phyloP scores from a whole-genome alignment of 257 asterid genomes.

The Scutellaria galericulata region DNA sequence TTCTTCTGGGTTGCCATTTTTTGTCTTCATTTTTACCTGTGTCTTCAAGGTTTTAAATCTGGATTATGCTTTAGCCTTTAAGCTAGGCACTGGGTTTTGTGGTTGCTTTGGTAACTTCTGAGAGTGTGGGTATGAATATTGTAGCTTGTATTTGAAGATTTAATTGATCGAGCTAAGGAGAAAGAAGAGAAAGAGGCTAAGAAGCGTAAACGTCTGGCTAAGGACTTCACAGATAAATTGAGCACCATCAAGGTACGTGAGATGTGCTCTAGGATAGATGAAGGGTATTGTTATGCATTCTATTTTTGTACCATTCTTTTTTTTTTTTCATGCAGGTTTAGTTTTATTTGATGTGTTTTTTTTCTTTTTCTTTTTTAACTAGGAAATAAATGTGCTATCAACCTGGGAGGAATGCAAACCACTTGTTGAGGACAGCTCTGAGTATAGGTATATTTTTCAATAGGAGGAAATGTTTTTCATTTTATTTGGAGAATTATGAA shows the following conservation, averaged over 20 bases:
- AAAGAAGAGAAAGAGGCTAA: constrained; percentile 95
- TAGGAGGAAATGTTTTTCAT: constrained; percentile 25
- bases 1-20: constrained; percentile 8
- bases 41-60: constrained; percentile 17
- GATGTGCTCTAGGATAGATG: constrained; percentile 33
- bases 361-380: background rate
- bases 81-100: constrained; percentile 2
- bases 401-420: constrained; percentile 89
- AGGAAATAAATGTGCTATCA: constrained; percentile 80
- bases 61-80: constrained; percentile 3
- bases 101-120: constrained; percentile 18
- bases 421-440: constrained; percentile 82
- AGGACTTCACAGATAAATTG: constrained; percentile 80
- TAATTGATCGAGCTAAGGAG: constrained; percentile 91
- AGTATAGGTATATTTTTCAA: constrained; percentile 66
- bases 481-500: constrained; percentile 9
- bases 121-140: constrained; percentile 37
- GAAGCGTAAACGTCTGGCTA: constrained; percentile 85
- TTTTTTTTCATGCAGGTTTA: background rate
- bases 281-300: background rate
- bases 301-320: background rate
- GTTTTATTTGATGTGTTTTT: background rate
- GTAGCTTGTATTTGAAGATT: constrained; percentile 87
- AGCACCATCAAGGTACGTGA: constrained; percentile 68
- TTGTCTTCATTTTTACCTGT: constrained; percentile 6